These are phyloP conservation scores for Solanum tarijense DNA, from an alignment of 257 asterid species.

Conservation along the genomic window DNA sequence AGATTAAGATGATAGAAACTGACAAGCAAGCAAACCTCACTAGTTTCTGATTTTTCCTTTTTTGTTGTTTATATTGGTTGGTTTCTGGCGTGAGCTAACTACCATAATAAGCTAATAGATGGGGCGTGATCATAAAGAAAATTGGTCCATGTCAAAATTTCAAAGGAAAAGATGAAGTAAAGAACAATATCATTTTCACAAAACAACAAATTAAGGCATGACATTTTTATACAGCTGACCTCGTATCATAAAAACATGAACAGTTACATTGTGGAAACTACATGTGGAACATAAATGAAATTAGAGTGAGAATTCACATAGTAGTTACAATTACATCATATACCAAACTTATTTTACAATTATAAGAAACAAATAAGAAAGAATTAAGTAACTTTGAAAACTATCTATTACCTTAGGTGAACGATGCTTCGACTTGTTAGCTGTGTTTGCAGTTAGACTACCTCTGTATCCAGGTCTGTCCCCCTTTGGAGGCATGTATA, in stretches of 20 bases:
- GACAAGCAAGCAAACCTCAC: neutral
- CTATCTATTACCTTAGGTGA: neutral
- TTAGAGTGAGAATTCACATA: neutral
- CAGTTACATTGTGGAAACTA: constrained; percentile 17
- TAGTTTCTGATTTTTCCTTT: neutral
- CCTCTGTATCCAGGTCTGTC: constrained; percentile 4
- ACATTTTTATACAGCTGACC: constrained; percentile 12
- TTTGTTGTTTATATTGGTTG: neutral
- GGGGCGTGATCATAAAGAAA: neutral
- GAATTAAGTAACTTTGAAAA: neutral
- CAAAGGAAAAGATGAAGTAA: neutral
- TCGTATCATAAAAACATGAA: neutral
- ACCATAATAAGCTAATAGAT: neutral
- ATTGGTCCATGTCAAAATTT: neutral
- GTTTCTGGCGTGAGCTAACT: neutral
- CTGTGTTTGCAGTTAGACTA: constrained; percentile 6
- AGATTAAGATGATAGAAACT: neutral
- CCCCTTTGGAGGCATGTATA: neutral
- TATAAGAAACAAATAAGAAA: neutral
- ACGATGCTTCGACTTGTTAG: constrained; percentile 12
- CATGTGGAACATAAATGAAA: constrained; percentile 10
- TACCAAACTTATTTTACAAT: constrained; percentile 19
- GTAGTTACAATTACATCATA: neutral
- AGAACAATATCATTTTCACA: neutral
- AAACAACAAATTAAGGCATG: neutral